phyloP scores from a whole-genome alignment of 2,329 filamentous ascomycete species.

The Xylaria sp. region DNA sequence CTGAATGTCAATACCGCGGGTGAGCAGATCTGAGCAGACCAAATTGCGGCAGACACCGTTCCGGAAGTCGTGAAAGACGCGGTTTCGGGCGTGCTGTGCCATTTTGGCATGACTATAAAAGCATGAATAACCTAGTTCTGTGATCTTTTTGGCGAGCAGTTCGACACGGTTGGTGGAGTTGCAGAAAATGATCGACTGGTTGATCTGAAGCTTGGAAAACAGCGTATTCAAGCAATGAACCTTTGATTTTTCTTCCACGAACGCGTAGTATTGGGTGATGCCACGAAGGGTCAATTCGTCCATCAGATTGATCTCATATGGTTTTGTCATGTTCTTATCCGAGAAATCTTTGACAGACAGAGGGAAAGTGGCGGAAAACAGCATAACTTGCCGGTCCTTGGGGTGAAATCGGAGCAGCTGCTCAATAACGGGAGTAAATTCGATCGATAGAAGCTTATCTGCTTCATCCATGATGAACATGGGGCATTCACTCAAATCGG shows the following conservation, averaged over 20 bases:
- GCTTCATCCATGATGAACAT: constrained; percentile 99
- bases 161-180: constrained; percentile 99
- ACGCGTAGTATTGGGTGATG: constrained; percentile 99
- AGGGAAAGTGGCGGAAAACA: constrained; percentile 98
- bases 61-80: constrained; percentile 98
- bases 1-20: constrained; percentile 98
- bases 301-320: constrained; percentile 99
- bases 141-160: constrained; percentile 98
- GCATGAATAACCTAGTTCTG: constrained; percentile 97
- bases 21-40: constrained; percentile 95
- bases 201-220: constrained; percentile 98
- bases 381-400: constrained; percentile 98
- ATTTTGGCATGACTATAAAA: constrained; percentile 99
- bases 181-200: constrained; percentile 99
- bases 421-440: constrained; percentile 97
- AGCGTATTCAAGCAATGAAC: constrained; percentile 98
- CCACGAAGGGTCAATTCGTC: constrained; percentile 96
- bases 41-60: constrained; percentile 98
- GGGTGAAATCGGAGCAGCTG: constrained; percentile 94
- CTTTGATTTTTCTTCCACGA: constrained; percentile 99
- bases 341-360: constrained; percentile 97
- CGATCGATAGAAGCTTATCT: constrained; percentile 93
- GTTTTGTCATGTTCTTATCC: constrained; percentile 95
- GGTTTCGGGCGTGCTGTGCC: constrained; percentile 95
- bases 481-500: constrained; percentile 92